Percentiles rank a stretch among this genome's conserved stretches.
Conservation (phyloP, 805 yeast species). For the Teunomyces cretensis region DNA sequence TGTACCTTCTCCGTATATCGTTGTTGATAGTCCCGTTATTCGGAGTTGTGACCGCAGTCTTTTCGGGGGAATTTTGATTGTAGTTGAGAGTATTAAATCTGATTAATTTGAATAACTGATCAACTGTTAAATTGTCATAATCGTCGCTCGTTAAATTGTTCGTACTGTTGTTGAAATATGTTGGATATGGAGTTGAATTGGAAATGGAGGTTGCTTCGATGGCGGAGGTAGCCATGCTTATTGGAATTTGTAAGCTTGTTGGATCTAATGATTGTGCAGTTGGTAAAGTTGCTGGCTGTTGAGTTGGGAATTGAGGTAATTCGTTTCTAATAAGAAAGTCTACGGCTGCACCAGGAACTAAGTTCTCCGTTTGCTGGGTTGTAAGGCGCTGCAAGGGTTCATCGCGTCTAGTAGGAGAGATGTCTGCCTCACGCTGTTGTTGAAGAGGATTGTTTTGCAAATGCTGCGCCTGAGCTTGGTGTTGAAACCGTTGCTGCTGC, state of each 20-base stretch:
- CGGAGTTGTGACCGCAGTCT: background rate
- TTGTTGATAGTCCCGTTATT: constrained; percentile 18
- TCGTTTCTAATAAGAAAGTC: constrained; percentile 3
- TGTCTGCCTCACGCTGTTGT: constrained; percentile 1
- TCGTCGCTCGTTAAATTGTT: constrained; percentile 37
- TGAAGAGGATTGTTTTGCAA: constrained; percentile 6
- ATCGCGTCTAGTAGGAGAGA: background rate
- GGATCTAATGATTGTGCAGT: constrained; percentile 1
- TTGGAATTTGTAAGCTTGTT: constrained; percentile 2
- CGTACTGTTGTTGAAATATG: constrained; percentile 21
- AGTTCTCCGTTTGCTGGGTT: background rate
- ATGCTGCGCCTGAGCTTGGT: constrained; percentile 2
- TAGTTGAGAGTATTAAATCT: constrained; percentile 16
- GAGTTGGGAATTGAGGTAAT: constrained; percentile 2
- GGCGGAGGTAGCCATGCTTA: constrained; percentile 4
- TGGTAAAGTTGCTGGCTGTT: background rate
- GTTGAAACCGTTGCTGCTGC: constrained; percentile 24
- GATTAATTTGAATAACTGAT: constrained; percentile 39
- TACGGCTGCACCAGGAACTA: background rate
- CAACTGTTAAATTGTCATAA: constrained; percentile 36
- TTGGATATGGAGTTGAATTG: constrained; percentile 8
- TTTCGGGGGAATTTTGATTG: background rate
- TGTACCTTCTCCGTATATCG: constrained; percentile 36
- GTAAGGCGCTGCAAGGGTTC: background rate
- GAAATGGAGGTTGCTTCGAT: constrained; percentile 6